Evolutionary conservation across 202 grass and related monocot genomes (phyloP), one percentile per base, ranked within the genome.

Genomic region (Miscanthus sacchariflorus): DNA sequence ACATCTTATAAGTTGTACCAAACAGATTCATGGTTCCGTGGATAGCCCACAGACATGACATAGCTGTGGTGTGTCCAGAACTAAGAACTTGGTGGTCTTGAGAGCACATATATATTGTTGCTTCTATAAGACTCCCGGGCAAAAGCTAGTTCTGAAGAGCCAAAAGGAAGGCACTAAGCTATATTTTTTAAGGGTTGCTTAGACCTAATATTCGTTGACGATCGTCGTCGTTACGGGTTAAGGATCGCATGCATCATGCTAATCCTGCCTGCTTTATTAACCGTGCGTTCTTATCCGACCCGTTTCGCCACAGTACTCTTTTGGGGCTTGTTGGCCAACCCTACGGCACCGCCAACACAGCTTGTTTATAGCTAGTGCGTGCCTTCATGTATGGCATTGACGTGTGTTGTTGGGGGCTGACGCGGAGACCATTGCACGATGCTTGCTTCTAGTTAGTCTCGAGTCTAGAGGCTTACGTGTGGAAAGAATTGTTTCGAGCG

Each of bases 401-500:
- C 25, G 48, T 70, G 72, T 19, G 25, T 50, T 49, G 68, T 66
- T 81, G 85, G 50, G 25, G 40, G 85, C 48, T 87, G 78, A 87
- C 11, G 85, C 58, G n/a, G 85, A 49, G 24, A 39, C 85, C 85
- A 87, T 87, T 75, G 67, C 77, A 17, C 12, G 18, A 5, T 12
- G 23, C 19, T 75, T 18, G 17, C 24, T 58, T n/a, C 1, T 10
- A 79, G 35, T 33, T 14, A 9, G 19, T 61, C 7, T 56, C 2
- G 17, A 65, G 81, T 61, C 84, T 8, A 18, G 50, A 35, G 23
- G 48, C 58, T 36, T 72, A 71, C 2, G 52, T 63, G 67, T 44
- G 67, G 33, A 85, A 87, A 72, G 77, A 87, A 66, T 87, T 64
- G 25, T 12, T 21, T 72, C 10, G 14, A 27, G 49, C 59, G 76